phyloP scores from a whole-genome alignment of 2,329 filamentous ascomycete species.

The Aspergillus versicolor region DNA sequence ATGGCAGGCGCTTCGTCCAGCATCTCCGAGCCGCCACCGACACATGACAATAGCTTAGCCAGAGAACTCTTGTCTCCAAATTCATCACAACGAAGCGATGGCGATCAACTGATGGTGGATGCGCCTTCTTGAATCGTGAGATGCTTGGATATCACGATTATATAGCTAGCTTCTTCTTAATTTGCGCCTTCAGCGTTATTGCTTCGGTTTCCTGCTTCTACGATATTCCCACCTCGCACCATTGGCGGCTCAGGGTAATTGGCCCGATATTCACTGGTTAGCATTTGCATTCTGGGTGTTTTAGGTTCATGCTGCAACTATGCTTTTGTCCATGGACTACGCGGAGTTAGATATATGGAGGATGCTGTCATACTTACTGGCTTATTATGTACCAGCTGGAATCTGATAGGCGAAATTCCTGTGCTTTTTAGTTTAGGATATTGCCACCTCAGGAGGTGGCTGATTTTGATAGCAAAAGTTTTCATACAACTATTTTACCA shows the following conservation, averaged over 20 bases:
- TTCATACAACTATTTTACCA: not conserved
- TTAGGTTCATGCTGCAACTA: conserved; percentile 14
- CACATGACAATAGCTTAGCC: conserved; percentile 19
- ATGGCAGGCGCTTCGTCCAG: conserved; percentile 34
- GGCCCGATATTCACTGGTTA: conserved; percentile 7
- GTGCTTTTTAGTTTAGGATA: conserved; percentile 2
- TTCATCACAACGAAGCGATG: conserved; percentile 25
- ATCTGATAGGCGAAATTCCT: conserved; percentile 8
- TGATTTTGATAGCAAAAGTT: conserved; percentile 14
- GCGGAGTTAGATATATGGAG: conserved; percentile 19
- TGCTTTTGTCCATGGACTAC: conserved; percentile 13
- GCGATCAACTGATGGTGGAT: conserved; percentile 37
- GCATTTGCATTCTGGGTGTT: conserved; percentile 24
- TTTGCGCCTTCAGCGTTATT: conserved; percentile 15
- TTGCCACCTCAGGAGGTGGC: conserved; percentile 14
- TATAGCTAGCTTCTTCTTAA: conserved; percentile 11
- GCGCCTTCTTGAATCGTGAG: conserved; percentile 22
- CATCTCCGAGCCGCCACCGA: conserved; percentile 29
- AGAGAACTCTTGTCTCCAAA: conserved; percentile 29
- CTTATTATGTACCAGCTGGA: conserved; percentile 13
- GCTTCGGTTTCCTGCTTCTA: conserved; percentile 14
- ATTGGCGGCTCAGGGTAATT: conserved; percentile 5
- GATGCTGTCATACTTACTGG: conserved; percentile 9
- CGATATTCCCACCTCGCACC: conserved; percentile 7
- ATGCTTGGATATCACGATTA: conserved; percentile 14